A percentile compares a stretch with the other conserved stretches of the same genome.
Conservation (phyloP, 306 rosid species). For the Dalbergia cultrata region DNA sequence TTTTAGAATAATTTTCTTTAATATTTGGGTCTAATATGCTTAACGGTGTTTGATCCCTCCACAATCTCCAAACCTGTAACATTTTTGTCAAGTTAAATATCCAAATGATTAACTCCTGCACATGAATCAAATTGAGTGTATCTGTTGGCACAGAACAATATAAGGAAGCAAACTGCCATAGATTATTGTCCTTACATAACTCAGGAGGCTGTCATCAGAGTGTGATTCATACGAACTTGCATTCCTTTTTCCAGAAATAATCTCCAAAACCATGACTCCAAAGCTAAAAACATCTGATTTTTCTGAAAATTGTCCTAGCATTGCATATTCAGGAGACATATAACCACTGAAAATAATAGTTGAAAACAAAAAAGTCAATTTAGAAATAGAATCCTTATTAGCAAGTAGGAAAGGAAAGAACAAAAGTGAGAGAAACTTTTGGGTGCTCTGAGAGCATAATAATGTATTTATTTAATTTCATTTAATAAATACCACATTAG, state of each 20-base stretch:
- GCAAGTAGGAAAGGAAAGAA: too few relatives aligned
- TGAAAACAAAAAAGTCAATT: too few relatives aligned
- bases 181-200: conserved; percentile 24
- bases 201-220: neutral
- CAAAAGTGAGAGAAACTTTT: too few relatives aligned
- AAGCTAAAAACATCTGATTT: conserved; percentile 7
- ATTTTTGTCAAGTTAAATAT: neutral
- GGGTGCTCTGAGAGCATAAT: too few relatives aligned
- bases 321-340: conserved; percentile 55
- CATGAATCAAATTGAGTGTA: too few relatives aligned
- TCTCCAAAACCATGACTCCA: conserved; percentile 52
- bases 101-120: neutral
- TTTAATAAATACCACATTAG: too few relatives aligned
- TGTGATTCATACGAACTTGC: neutral
- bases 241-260: conserved; percentile 49
- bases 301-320: conserved; percentile 21
- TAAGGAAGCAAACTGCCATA: neutral
- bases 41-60: neutral
- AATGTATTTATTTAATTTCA: too few relatives aligned
- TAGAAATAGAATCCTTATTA: too few relatives aligned
- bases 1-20: conserved; percentile 4
- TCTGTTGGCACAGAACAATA: too few relatives aligned
- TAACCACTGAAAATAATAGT: conserved; percentile 38
- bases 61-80: too few relatives aligned
- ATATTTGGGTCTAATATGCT: conserved; percentile 41